Evolutionary conservation across 495 filamentous ascomycete genomes (phyloP).

Genomic region (Acidomyces sp.): DNA sequence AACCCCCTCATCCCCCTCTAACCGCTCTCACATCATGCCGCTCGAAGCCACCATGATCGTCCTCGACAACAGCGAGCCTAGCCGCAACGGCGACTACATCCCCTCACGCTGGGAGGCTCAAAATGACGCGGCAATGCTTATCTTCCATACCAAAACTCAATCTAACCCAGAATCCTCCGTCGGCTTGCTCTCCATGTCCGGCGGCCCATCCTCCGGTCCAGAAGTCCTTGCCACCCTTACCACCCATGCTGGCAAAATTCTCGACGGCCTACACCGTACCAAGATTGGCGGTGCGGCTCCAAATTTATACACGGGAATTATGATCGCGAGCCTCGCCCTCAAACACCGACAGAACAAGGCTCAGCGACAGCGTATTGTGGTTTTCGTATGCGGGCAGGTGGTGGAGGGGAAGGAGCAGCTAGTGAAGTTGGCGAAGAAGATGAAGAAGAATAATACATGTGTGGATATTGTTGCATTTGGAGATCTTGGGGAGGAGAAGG

Average conservation of each 20-base stretch:
- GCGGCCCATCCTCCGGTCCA: constrained; percentile 65
- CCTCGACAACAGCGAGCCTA: constrained; percentile 98
- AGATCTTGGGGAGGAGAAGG: constrained; percentile 79
- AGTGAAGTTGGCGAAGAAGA: constrained; percentile 83
- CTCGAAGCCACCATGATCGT: too few relatives aligned
- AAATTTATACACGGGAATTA: constrained; percentile 86
- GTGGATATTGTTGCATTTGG: constrained; percentile 93
- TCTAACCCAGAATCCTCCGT: constrained; percentile 93
- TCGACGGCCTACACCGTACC: constrained; percentile 83
- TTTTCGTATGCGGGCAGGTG: constrained; percentile 87
- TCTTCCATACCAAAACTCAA: constrained; percentile 87
- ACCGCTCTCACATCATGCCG: too few relatives aligned
- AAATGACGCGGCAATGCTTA: constrained; percentile 82
- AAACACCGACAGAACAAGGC: constrained; percentile 97
- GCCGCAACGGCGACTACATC: constrained; percentile 90
- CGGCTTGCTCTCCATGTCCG: constrained; percentile 97
- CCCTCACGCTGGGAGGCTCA: constrained; percentile 93
- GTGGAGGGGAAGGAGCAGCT: constrained; percentile 77
- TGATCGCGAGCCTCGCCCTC: constrained; percentile 89
- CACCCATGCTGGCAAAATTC: constrained; percentile 84
- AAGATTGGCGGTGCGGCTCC: constrained; percentile 78
- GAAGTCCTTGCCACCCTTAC: constrained; percentile 95
- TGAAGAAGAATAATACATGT: constrained; percentile 90
- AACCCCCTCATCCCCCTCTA: too few relatives aligned
- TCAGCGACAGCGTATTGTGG: constrained; percentile 86